A percentile compares a stretch with the other conserved stretches of the same genome.
Evolutionary conservation across 2,329 filamentous ascomycete genomes (phyloP).

Genomic region (Neurospora crassa): DNA sequence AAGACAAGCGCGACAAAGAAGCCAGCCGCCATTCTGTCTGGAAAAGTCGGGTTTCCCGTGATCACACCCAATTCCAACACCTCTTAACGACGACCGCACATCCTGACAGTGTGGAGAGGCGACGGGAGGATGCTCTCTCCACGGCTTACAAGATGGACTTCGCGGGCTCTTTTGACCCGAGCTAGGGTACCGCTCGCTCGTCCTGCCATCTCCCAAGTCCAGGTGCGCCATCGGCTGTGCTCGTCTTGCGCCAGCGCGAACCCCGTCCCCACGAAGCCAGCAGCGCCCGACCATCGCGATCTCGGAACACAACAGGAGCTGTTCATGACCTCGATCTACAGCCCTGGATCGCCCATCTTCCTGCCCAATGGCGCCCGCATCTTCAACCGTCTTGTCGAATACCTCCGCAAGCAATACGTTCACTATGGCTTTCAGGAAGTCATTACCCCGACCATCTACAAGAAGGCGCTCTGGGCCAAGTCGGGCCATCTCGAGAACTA

Average conservation of each 20-base stretch:
- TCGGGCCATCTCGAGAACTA: conserved; percentile 87
- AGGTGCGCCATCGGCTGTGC: conserved; percentile 11
- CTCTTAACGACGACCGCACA: background rate
- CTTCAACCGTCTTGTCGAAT: conserved; percentile 75
- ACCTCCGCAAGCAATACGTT: conserved; percentile 74
- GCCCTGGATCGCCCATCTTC: conserved; percentile 78
- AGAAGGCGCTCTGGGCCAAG: conserved; percentile 75
- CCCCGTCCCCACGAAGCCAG: conserved; percentile 7
- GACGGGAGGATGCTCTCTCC: conserved; percentile 14
- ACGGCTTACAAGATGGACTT: conserved; percentile 11
- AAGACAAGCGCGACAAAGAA: conserved; percentile 1
- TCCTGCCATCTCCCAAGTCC: conserved; percentile 3
- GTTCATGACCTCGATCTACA: conserved; percentile 70
- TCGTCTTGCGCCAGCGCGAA: conserved; percentile 13
- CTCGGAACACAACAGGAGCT: conserved; percentile 60
- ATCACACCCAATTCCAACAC: background rate
- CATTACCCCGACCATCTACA: conserved; percentile 84
- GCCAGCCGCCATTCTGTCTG: background rate
- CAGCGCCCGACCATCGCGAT: conserved; percentile 46
- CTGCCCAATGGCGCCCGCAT: conserved; percentile 72
- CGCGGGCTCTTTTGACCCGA: conserved; percentile 4
- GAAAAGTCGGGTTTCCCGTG: conserved; percentile 5
- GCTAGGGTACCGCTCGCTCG: conserved; percentile 3
- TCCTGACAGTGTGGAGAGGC: background rate
- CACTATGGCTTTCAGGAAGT: conserved; percentile 83